Evolutionary conservation across 805 yeast genomes (phyloP).

Genomic region (Danielia reshetovae): DNA sequence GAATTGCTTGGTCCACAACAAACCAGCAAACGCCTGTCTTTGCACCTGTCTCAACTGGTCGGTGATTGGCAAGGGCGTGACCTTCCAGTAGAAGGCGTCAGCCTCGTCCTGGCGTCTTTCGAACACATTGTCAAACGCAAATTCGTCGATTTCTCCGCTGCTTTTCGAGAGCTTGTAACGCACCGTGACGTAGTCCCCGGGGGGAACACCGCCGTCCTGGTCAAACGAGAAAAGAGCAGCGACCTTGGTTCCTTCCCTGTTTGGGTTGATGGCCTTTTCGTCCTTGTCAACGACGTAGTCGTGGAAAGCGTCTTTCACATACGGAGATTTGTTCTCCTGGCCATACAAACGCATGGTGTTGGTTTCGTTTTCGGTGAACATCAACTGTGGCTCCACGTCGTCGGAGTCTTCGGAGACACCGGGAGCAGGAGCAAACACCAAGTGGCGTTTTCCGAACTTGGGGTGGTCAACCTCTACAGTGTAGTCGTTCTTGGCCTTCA

Average conservation of each 20-base stretch:
- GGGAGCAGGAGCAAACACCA: constrained; percentile 81
- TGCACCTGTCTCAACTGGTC: constrained; percentile 79
- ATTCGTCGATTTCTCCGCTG: constrained; percentile 57
- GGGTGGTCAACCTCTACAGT: constrained; percentile 60
- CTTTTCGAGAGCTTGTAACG: constrained; percentile 63
- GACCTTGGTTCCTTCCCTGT: constrained; percentile 71
- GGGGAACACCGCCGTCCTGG: constrained; percentile 71
- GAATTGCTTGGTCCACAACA: constrained; percentile 90
- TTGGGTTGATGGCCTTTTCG: constrained; percentile 65
- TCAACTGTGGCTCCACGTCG: constrained; percentile 70
- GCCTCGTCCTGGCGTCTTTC: constrained; percentile 80
- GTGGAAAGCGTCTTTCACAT: constrained; percentile 88
- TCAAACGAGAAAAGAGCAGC: constrained; percentile 82
- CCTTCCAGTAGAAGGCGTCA: constrained; percentile 86
- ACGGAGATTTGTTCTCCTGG: constrained; percentile 54
- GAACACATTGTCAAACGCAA: constrained; percentile 64
- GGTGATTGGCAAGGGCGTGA: constrained; percentile 79
- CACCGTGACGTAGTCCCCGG: constrained; percentile 82
- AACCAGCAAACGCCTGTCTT: constrained; percentile 91
- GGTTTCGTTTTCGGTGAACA: constrained; percentile 90
- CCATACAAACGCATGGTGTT: constrained; percentile 65
- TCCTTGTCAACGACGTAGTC: constrained; percentile 66
- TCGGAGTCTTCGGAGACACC: constrained; percentile 54
- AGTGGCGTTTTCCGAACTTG: constrained; percentile 59
- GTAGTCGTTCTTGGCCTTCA: constrained; percentile 39